phyloP scores from a whole-genome alignment of 805 yeast species.

The Priceomyces medius region DNA sequence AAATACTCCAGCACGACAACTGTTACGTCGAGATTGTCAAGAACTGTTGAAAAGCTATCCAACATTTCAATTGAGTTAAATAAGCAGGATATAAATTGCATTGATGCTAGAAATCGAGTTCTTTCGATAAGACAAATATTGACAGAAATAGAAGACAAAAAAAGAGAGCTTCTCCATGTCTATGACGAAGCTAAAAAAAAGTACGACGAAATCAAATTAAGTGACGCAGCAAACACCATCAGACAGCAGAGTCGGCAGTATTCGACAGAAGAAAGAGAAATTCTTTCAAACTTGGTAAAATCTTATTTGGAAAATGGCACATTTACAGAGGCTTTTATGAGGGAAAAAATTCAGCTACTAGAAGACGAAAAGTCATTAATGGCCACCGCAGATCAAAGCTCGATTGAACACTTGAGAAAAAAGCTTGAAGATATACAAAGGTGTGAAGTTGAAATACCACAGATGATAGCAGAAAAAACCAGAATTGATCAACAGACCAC shows the following conservation, averaged over 20 bases:
- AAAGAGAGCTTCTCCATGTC: constrained; percentile 24
- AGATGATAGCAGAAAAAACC: constrained; percentile 19
- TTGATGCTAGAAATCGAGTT: constrained; percentile 20
- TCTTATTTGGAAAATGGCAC: constrained; percentile 30
- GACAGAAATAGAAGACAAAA: constrained; percentile 25
- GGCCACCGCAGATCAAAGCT: constrained; percentile 36
- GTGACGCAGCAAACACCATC: constrained; percentile 39
- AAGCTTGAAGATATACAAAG: constrained; percentile 32
- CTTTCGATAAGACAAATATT: constrained; percentile 22
- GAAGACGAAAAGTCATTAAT: constrained; percentile 45
- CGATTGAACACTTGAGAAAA: constrained; percentile 39
- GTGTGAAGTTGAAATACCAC: constrained; percentile 42
- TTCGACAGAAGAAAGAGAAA: constrained; percentile 37
- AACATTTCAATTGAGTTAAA: constrained; percentile 13
- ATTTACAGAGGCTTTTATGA: constrained; percentile 39
- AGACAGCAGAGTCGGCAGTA: constrained; percentile 35
- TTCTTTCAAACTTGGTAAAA: constrained; percentile 39
- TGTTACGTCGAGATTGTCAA: constrained; percentile 22
- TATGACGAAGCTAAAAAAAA: constrained; percentile 34
- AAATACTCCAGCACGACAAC: constrained; percentile 17
- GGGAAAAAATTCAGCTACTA: constrained; percentile 41
- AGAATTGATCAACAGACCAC: constrained; percentile 36
- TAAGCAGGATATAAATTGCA: constrained; percentile 12
- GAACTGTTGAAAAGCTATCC: constrained; percentile 20
- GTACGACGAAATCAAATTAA: constrained; percentile 39